Conservation (phyloP, 768 basidiomycete species). For the Trametes elegans region DNA sequence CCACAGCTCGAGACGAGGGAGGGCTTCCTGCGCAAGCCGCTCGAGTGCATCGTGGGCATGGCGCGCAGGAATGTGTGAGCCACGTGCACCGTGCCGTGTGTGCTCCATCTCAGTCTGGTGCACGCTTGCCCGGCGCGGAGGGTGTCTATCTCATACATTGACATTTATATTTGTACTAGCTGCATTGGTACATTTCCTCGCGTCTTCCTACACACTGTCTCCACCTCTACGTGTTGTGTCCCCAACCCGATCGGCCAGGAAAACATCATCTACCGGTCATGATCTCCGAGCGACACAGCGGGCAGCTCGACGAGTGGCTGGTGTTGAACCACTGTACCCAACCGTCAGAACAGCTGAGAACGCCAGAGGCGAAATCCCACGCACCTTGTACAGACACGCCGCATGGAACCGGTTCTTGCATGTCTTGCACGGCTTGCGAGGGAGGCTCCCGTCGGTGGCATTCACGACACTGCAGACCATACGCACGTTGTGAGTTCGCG, state of each 20-base stretch:
- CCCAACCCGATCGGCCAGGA: too few species aligned
- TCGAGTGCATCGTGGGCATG: constrained; percentile 70
- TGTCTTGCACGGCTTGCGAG: constrained; percentile 88
- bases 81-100: not conserved
- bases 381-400: constrained; percentile 84
- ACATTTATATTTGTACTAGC: not conserved
- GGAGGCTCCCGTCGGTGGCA: constrained; percentile 82
- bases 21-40: constrained; percentile 86
- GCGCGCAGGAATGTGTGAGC: constrained; percentile 49
- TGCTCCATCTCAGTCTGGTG: too few species aligned
- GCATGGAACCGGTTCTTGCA: constrained; percentile 95
- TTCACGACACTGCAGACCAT: constrained; percentile 81
- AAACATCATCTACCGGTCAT: constrained; percentile 33
- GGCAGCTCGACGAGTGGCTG: constrained; percentile 89
- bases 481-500: too few species aligned
- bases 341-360: not conserved
- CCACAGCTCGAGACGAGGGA: constrained; percentile 69
- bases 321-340: constrained; percentile 76
- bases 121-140: too few species aligned
- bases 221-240: too few species aligned
- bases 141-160: too few species aligned
- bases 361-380: constrained; percentile 12
- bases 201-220: not conserved
- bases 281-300: constrained; percentile 85
- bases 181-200: not conserved